Evolutionary conservation across 2,329 filamentous ascomycete species (phyloP), one percentile per base, ranked within the genome.

Genomic region (Cyclaneusma minus): DNA sequence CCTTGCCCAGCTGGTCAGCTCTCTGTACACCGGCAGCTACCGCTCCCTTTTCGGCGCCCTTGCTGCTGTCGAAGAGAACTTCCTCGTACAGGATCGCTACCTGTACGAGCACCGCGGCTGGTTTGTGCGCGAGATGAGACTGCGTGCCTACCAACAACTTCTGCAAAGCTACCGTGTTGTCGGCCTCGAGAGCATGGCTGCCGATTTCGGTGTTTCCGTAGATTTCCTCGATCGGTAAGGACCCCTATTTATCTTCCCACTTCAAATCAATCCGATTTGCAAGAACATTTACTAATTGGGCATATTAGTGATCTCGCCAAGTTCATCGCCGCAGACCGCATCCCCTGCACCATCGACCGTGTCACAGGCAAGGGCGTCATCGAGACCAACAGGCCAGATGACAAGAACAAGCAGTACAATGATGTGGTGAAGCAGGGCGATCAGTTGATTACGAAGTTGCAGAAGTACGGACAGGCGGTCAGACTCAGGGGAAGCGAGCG

Each of bases 341-440:
- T 98, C 46, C 76, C 85, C 27, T 95, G 89, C 64, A 95, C 85
- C 13, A 95, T 98, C 43, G 89, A 98, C 56, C 81, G 89, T 29
- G 89, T 98, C 37, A 82, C 85, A 32, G 89, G 87, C 39, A 89
- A 91, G 52, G 87, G 87, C 27, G 80, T 95, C 41, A 95, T 98
- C 44, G 89, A 95, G 66, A 98, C 89, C 22, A 94, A 94, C 60
- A 70, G 89, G 29, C 85, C 87, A 6, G 89, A 95, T 50, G 85
- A 93, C 60, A 98, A 98, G 74, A 95, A 95, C 66, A 94, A 93
- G 68, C 89, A 98, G 60, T 98, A 98, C 56, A 80, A 85, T 43
- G 89, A 98, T 44, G 84, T 95, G 19, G 84, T 98, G 34, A 89
- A 89, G 60, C 89, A 95, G 51, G 89, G 89, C 16, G 89, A 98